These are phyloP conservation scores for Umbelopsis sp. DNA, from an alignment of 192 early-diverging fungal genomes.

Conservation along the genomic window DNA sequence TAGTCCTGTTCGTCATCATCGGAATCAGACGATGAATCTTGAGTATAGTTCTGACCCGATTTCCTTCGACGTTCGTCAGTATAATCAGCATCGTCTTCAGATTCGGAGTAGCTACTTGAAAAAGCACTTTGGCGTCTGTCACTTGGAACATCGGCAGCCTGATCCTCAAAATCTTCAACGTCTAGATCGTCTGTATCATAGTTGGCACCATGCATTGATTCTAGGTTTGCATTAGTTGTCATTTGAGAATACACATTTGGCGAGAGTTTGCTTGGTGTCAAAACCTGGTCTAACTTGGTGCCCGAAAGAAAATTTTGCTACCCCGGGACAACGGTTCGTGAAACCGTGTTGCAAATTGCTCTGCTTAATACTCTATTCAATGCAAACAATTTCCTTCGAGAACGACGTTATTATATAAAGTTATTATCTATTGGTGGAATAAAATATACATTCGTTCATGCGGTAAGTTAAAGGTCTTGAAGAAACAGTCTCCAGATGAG, in stretches of 20 bases:
- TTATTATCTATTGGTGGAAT: too few relatives aligned
- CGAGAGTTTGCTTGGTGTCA: too few relatives aligned
- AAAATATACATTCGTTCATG: too few relatives aligned
- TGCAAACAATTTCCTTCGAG: too few relatives aligned
- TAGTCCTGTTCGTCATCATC: not conserved
- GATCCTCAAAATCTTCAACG: not conserved
- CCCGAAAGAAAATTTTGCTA: too few relatives aligned
- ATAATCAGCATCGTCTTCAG: not conserved
- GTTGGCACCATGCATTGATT: not conserved
- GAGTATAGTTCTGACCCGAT: not conserved
- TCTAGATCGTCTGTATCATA: not conserved
- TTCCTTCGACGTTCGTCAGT: not conserved
- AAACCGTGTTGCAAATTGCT: too few relatives aligned
- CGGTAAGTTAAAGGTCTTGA: too few relatives aligned
- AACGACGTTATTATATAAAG: too few relatives aligned
- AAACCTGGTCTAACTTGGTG: too few relatives aligned
- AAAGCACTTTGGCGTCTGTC: not conserved
- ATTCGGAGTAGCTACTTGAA: constrained; percentile 3
- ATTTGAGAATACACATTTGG: not conserved
- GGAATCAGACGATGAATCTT: not conserved
- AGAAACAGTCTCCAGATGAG: too few relatives aligned
- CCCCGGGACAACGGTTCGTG: too few relatives aligned
- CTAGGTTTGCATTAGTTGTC: constrained; percentile 2
- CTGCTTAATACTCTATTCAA: too few relatives aligned
- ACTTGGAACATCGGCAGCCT: not conserved